Base-by-base conservation (phyloP, 2,329 filamentous ascomycete genomes). In the Alternaria sp. region DNA sequence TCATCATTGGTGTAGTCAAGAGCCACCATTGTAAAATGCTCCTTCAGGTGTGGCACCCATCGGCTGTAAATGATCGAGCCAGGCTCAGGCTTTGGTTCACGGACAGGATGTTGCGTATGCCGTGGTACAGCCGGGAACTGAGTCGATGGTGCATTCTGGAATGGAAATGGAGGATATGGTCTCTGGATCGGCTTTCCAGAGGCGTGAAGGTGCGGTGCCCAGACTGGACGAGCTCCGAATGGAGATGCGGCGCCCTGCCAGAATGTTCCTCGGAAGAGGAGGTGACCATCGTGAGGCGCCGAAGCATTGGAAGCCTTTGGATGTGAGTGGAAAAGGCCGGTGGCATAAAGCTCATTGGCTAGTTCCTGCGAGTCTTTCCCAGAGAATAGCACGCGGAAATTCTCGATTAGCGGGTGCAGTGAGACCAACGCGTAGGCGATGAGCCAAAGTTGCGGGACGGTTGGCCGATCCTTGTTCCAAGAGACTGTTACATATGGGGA, bases 11-110 rank as follows among this genome's bases (percentile, higher is more conserved):
- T 72, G 78, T 86, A 91, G 75, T 94, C 89, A 1, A 94, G 83
- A 11, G 87, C 88, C n/a, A 91, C 83, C 82, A 94, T 90, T 61
- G 89, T 91, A 76, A 94, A 94, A 65, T 87, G 90, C 81, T 94
- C 89, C 62, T 87, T 82, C 41, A 94, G 82, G 71, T 93, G 88
- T 7, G 91, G 90, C 62, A 94, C 89, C 81, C 89, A 94, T 57
- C 91, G 88, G 73, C 90, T 92, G 81, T 94, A 94, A 67, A 91
- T 85, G 61, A 90, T 84, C 1, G 88, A 86, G 4, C 90, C 90
- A 0, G 89, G 89, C 2, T 82, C 80, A 5, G 91, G 91, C 80
- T 94, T 94, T 34, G 87, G 84, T 1, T 88, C 87, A 8, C 91
- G 88, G 7, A 89, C 83, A 4, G 91, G 91, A 78, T 94, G 91